A percentile compares a stretch with the other conserved stretches of the same genome.
These are phyloP conservation scores for Nannizzia gypsea DNA, from an alignment of 2,329 filamentous ascomycete genomes.

Conservation along the genomic window DNA sequence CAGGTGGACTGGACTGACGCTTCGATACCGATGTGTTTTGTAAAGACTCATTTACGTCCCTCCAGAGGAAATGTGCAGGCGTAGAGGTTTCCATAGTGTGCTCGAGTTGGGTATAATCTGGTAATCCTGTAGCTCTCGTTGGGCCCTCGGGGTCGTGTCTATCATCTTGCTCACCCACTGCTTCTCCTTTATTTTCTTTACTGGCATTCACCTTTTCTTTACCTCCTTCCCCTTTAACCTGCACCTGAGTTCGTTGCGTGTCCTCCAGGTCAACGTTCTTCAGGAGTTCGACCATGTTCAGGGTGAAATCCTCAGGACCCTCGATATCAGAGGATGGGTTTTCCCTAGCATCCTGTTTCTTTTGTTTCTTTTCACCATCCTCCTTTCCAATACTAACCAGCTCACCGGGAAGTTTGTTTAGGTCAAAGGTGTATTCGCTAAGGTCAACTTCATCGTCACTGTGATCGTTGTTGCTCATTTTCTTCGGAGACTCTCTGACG, in stretches of 20 bases:
- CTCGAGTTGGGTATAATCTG: conserved; percentile 32
- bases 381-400: conserved; percentile 14
- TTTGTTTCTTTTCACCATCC: conserved; percentile 15
- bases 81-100: conserved; percentile 35
- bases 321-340: conserved; percentile 27
- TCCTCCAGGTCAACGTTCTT: conserved; percentile 15
- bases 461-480: conserved; percentile 16
- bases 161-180: conserved; percentile 11
- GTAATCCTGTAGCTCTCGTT: conserved; percentile 20
- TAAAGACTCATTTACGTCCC: conserved; percentile 8
- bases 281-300: conserved; percentile 32
- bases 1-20: not conserved
- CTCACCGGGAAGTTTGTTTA: conserved; percentile 26
- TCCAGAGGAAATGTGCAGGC: conserved; percentile 29
- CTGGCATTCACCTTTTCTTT: conserved; percentile 11
- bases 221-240: conserved; percentile 7
- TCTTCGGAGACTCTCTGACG: conserved; percentile 1
- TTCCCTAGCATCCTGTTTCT: conserved; percentile 19
- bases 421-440: conserved; percentile 31
- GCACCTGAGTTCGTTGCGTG: not conserved
- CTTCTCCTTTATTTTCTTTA: conserved; percentile 5
- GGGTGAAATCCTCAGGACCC: conserved; percentile 33
- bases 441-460: conserved; percentile 29
- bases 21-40: not conserved
- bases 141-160: conserved; percentile 21